phyloP scores from a whole-genome alignment of 768 basidiomycete genomes.

The Russula sp. region DNA sequence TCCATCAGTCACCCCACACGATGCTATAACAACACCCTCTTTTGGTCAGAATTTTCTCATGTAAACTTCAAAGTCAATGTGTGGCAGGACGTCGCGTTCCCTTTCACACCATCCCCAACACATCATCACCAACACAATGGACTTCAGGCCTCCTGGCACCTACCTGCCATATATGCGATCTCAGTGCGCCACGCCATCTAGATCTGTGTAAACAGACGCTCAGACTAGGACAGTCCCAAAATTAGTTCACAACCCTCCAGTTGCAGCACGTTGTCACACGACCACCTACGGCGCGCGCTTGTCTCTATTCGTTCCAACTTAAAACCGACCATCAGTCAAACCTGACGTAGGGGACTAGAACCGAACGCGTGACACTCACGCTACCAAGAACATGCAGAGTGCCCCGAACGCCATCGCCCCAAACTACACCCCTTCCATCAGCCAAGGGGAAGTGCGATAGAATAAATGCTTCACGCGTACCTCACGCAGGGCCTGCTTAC shows the following conservation, averaged over 20 bases:
- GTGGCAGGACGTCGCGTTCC: no score
- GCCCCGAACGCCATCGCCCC: constrained; percentile 89
- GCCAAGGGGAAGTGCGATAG: not conserved
- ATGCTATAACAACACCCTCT: not conserved
- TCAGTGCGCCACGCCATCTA: not conserved
- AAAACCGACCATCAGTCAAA: constrained; percentile 23
- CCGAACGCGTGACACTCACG: constrained; percentile 49
- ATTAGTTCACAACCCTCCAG: not conserved
- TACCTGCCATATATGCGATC: not conserved
- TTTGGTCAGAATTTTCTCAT: no score
- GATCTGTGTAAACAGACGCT: constrained; percentile 5
- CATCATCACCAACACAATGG: not conserved
- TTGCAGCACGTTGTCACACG: constrained; percentile 17
- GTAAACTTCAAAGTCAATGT: no score
- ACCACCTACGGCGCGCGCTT: constrained; percentile 13
- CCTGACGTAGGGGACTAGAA: constrained; percentile 7
- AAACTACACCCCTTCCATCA: constrained; percentile 48
- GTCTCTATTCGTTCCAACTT: constrained; percentile 73
- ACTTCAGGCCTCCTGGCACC: not conserved
- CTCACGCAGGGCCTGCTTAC: constrained; percentile 86
- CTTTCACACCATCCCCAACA: no score
- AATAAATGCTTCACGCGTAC: constrained; percentile 36
- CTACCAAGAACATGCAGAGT: constrained; percentile 85
- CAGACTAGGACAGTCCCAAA: constrained; percentile 3
- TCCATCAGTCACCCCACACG: not conserved